Conservation (phyloP, 176 grass and related monocot genomes). For the Eremochloa ophiuroides region DNA sequence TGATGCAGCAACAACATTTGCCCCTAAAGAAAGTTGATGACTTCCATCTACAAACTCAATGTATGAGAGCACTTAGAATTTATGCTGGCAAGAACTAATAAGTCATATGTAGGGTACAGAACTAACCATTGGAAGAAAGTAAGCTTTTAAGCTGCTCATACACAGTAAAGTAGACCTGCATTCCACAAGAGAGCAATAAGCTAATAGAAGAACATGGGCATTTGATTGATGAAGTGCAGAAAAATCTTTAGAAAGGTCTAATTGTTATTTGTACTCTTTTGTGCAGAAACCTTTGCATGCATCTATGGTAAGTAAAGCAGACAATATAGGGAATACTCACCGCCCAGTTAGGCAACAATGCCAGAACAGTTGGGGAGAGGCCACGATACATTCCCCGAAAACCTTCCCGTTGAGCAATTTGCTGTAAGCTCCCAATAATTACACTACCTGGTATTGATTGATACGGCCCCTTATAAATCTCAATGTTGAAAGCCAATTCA, state of each 20-base stretch:
- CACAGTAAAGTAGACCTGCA: constrained; percentile 87
- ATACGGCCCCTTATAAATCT: too few species aligned
- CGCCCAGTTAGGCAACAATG: constrained; percentile 94
- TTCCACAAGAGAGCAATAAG: constrained; percentile 16
- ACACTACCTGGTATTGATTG: constrained; percentile 70
- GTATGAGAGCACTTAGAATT: constrained; percentile 7
- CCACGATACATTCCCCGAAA: constrained; percentile 86
- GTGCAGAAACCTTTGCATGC: neutral
- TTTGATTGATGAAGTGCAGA: neutral
- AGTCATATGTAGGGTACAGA: constrained; percentile 22
- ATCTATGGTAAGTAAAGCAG: neutral
- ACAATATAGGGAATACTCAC: constrained; percentile 56
- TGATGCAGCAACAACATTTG: constrained; percentile 89
- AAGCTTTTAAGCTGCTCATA: constrained; percentile 92
- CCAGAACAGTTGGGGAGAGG: constrained; percentile 80
- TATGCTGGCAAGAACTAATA: constrained; percentile 1
- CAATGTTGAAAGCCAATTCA: neutral
- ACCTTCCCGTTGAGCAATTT: constrained; percentile 85
- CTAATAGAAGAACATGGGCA: neutral
- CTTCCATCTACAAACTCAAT: constrained; percentile 61
- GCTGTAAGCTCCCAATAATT: constrained; percentile 79
- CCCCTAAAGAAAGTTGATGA: constrained; percentile 69
- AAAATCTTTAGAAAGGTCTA: neutral
- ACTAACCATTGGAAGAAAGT: constrained; percentile 75
- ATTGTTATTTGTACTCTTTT: neutral